phyloP scores from a whole-genome alignment of 1,284 basidiomycete genomes.

The Vanrija humicola region DNA sequence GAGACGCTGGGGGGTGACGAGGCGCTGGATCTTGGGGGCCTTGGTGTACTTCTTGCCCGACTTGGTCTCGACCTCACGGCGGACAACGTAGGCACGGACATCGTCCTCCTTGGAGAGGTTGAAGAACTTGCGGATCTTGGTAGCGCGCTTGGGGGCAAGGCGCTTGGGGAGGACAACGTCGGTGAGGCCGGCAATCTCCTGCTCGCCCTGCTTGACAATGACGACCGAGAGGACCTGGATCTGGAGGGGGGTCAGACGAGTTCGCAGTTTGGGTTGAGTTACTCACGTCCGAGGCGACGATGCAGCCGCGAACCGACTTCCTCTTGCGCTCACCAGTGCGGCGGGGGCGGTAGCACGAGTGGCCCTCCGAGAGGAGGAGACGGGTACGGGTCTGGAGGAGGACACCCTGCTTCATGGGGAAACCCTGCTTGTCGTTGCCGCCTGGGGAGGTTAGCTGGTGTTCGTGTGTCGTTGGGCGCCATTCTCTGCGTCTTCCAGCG shows the following conservation, averaged over 20 bases:
- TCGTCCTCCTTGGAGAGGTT: slow-evolving; percentile 98
- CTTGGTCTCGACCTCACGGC: slow-evolving; percentile 85
- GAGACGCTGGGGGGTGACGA: slow-evolving; percentile 90
- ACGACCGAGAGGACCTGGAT: slow-evolving; percentile 92
- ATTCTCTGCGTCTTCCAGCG: neutral
- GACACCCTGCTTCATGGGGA: slow-evolving; percentile 93
- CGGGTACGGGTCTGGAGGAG: slow-evolving; percentile 90
- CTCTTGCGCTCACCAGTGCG: slow-evolving; percentile 94
- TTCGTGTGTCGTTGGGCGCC: too few species aligned
- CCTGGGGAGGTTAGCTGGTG: slow-evolving; percentile 12
- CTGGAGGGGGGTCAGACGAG: neutral
- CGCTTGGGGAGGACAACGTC: slow-evolving; percentile 92
- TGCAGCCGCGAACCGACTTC: slow-evolving; percentile 98
- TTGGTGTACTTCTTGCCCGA: slow-evolving; percentile 98
- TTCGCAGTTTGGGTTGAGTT: neutral
- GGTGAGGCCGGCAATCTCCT: slow-evolving; percentile 87
- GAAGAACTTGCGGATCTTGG: slow-evolving; percentile 96
- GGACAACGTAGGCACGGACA: slow-evolving; percentile 92
- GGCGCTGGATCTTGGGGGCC: slow-evolving; percentile 70
- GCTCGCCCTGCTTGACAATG: slow-evolving; percentile 95
- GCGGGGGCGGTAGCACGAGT: slow-evolving; percentile 95
- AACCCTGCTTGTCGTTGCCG: slow-evolving; percentile 52
- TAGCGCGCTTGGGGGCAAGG: slow-evolving; percentile 74
- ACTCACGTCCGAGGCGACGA: slow-evolving; percentile 75
- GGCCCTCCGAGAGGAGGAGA: slow-evolving; percentile 89